Evolutionary conservation across 257 asterid species (phyloP).

Genomic region (Salvia rosmarinus): DNA sequence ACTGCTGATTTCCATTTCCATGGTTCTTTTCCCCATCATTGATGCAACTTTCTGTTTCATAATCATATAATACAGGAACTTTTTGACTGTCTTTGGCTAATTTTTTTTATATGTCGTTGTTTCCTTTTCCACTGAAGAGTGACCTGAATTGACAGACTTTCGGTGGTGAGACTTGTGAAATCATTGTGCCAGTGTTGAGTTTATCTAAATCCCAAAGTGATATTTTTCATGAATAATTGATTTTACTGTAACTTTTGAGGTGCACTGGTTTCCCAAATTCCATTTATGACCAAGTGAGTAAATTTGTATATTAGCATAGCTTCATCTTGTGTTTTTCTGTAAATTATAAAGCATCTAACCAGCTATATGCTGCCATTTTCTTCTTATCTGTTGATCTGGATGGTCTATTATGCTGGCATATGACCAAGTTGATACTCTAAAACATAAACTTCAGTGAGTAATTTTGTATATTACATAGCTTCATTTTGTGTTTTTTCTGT

Average conservation of each 20-base stretch:
- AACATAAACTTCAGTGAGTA: background rate
- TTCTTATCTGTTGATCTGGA: slow-evolving; percentile 24
- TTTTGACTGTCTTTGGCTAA: background rate
- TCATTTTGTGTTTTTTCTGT: slow-evolving; percentile 16
- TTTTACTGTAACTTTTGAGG: background rate
- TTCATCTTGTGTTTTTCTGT: slow-evolving; percentile 19
- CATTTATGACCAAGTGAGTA: background rate
- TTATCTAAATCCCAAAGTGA: background rate
- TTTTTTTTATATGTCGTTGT: background rate
- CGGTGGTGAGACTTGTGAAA: background rate
- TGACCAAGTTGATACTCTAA: slow-evolving; percentile 8
- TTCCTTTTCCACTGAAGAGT: slow-evolving; percentile 20
- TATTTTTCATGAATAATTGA: background rate
- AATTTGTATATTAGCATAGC: background rate
- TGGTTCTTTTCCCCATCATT: background rate
- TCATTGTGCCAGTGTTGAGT: slow-evolving; percentile 18
- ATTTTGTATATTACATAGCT: background rate
- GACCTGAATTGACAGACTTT: background rate
- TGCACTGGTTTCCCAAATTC: slow-evolving; percentile 22
- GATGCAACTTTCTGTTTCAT: background rate
- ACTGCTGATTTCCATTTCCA: slow-evolving; percentile 22
- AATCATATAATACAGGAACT: background rate
- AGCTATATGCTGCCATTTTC: slow-evolving; percentile 5
- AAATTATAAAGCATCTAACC: too few species aligned
- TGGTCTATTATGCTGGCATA: slow-evolving; percentile 4